Percentiles rank a stretch among this genome's conserved stretches.
phyloP scores from a whole-genome alignment of 2,329 filamentous ascomycete species.

The Blumeria graminis region DNA sequence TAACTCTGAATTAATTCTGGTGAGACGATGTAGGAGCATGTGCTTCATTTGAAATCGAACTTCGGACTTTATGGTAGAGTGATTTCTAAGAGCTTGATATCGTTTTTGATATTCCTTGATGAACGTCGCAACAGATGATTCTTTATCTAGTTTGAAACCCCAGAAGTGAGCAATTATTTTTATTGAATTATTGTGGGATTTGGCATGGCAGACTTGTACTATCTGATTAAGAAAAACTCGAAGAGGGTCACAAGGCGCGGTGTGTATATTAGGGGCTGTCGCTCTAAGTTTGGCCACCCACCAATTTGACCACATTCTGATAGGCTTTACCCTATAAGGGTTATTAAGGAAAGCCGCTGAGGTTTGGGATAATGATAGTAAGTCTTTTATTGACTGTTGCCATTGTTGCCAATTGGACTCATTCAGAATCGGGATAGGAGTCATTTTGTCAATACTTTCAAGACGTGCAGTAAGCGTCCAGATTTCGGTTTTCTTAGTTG shows the following conservation, averaged over 20 bases:
- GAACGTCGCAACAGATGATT: neutral
- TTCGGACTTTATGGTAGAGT: neutral
- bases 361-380: neutral
- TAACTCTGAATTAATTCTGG: neutral
- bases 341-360: neutral
- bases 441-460: neutral
- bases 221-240: neutral
- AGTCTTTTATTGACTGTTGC: neutral
- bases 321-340: neutral
- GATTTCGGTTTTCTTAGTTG: neutral
- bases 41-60: neutral
- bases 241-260: slow-evolving; percentile 1
- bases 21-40: neutral
- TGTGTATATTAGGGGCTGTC: neutral
- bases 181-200: neutral
- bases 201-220: neutral
- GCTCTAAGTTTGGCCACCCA: neutral
- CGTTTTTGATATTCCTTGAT: neutral
- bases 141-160: neutral
- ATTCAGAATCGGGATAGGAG: neutral
- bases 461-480: neutral
- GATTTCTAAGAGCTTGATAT: neutral
- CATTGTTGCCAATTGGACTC: neutral
- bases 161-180: neutral
- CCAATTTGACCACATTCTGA: neutral